Evolutionary conservation across 2,329 filamentous ascomycete genomes (phyloP), one percentile per base, ranked within the genome.

Genomic region (Stenocarpella maydis): DNA sequence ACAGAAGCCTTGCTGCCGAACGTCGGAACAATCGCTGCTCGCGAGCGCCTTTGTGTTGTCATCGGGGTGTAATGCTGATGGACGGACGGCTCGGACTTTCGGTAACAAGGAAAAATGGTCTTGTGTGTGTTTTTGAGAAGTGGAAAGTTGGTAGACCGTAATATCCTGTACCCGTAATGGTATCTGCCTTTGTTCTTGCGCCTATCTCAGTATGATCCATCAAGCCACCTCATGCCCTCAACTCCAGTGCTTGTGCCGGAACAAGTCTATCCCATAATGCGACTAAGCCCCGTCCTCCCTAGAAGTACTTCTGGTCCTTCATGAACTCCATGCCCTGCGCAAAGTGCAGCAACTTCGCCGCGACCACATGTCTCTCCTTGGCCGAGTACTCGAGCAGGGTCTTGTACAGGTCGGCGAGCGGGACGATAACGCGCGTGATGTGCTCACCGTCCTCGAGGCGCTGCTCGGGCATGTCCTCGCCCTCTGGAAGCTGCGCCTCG

Each of bases 301-400:
- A 75, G 71, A 69, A 74, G 71, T 76, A 79, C 69, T 77, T 79
- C 69, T 76, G 75, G 28, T 74, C 81, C 77, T 77, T 76, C 26
- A 80, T 79, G 74, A 85, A 87, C 69, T 86, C 80, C 77, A 88
- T 83, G 7, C 87, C 87, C 3, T 86, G 84, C 19, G 87, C 87
- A 80, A 87, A 90, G 76, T 89, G 87, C 75, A 86, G 88, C 69
- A 90, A 77, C 81, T 87, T 88, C 15, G 86, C 87, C 69, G 87
- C 85, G 12, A 89, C 84, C 1, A 86, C 77, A 71, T 80, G 84
- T 74, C 86, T 84, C 14, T 87, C 82, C 76, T 82, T 79, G 71
- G 81, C 76, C 8, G 78, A 77, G 67, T 81, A 84, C 74, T 82
- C 81, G 10, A 82, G 83, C 69, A 90, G 76, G 66, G 84, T 81